These are phyloP conservation scores for Ceratocystiopsis brevicomis DNA, from an alignment of 2,329 filamentous ascomycete genomes.

Conservation along the genomic window DNA sequence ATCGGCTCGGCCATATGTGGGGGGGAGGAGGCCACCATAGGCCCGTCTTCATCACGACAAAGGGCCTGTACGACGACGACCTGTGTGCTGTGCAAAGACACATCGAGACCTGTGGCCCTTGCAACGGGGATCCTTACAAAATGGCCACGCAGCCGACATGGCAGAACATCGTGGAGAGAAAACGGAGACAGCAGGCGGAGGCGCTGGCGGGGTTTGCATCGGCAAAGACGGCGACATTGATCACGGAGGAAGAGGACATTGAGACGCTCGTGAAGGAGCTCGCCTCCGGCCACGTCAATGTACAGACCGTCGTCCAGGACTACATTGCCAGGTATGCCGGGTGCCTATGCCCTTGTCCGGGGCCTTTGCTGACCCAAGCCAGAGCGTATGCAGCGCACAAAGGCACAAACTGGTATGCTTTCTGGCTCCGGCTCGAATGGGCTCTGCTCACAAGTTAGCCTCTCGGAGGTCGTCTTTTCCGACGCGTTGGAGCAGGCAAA, in stretches of 20 bases:
- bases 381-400: neutral
- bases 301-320: neutral
- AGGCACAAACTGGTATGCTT: constrained; percentile 2
- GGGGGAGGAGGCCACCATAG: too few species aligned
- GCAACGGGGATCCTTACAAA: too few species aligned
- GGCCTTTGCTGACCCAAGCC: neutral
- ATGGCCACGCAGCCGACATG: neutral
- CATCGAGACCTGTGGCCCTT: too few species aligned
- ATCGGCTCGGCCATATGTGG: too few species aligned
- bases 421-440: neutral
- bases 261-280: neutral
- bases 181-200: neutral
- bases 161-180: constrained; percentile 2
- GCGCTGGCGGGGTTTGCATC: neutral
- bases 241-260: neutral
- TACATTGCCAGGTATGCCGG: constrained; percentile 2
- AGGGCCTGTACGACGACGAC: neutral
- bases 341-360: too few species aligned
- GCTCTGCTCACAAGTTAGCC: constrained; percentile 8
- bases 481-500: constrained; percentile 15
- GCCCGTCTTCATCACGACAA: too few species aligned
- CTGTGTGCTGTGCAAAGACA: neutral
- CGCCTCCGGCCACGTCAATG: neutral
- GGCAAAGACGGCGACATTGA: neutral
- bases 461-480: constrained; percentile 22